phyloP scores from a whole-genome alignment of 2,329 filamentous ascomycete species.

The Capronia coronata region DNA sequence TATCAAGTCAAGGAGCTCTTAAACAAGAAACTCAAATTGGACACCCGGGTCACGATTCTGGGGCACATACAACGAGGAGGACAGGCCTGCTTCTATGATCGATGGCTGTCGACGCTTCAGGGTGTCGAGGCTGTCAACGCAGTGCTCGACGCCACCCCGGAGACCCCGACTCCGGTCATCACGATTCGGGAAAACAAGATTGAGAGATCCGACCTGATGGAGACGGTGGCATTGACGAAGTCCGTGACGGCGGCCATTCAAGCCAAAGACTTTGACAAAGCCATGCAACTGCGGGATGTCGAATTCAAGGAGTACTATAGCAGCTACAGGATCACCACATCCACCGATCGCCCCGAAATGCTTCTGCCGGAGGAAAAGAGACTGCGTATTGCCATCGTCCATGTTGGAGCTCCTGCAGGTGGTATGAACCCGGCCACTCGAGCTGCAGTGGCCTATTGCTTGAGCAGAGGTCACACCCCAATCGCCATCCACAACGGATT shows the following conservation, averaged over 20 bases:
- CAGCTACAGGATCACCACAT: conserved; percentile 85
- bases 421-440: conserved; percentile 97
- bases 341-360: conserved; percentile 64
- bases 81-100: conserved; percentile 84
- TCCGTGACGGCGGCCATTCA: conserved; percentile 75
- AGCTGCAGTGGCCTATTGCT: conserved; percentile 85
- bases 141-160: conserved; percentile 79
- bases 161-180: conserved; percentile 88
- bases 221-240: conserved; percentile 81
- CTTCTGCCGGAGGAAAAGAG: conserved; percentile 67
- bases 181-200: conserved; percentile 98
- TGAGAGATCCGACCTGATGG: conserved; percentile 76
- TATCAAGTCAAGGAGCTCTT: conserved; percentile 80
- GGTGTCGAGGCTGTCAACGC: conserved; percentile 91
- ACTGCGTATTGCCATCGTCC: conserved; percentile 92
- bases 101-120: conserved; percentile 86
- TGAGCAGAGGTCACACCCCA: conserved; percentile 85
- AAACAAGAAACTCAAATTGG: conserved; percentile 70
- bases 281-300: conserved; percentile 81
- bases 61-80: conserved; percentile 97
- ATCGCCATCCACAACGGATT: conserved; percentile 95
- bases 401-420: conserved; percentile 91
- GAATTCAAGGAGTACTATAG: conserved; percentile 91
- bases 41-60: conserved; percentile 89
- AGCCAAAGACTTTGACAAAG: conserved; percentile 74